These are phyloP conservation scores for Aphanomyces stellatus DNA, from an alignment of 352 stramenopile species.

Conservation along the genomic window DNA sequence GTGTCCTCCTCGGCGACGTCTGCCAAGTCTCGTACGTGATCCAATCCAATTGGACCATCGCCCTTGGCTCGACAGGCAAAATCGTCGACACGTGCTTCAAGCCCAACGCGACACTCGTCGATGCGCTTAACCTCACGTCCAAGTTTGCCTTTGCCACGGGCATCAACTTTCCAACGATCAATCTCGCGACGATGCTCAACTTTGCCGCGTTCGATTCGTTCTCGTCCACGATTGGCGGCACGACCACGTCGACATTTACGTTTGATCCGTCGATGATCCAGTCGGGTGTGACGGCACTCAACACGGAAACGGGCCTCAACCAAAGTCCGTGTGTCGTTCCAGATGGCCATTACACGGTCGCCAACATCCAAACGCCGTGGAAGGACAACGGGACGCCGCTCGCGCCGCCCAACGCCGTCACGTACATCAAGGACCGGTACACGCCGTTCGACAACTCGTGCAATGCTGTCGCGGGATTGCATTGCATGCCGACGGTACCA, in stretches of 20 bases:
- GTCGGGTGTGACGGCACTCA: conserved; percentile 23
- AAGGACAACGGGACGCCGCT: neutral
- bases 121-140: conserved; percentile 43
- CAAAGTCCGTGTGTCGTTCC: neutral
- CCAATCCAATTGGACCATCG: conserved; percentile 41
- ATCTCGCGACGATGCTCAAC: conserved; percentile 32
- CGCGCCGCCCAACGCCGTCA: no score
- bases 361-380: conserved; percentile 35
- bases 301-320: conserved; percentile 20
- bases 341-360: conserved; percentile 25
- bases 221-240: neutral
- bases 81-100: conserved; percentile 51
- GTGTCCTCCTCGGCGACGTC: conserved; percentile 47
- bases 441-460: neutral
- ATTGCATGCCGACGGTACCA: neutral
- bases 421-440: neutral
- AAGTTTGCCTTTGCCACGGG: conserved; percentile 50
- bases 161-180: conserved; percentile 37
- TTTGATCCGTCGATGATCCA: conserved; percentile 21
- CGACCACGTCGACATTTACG: conserved; percentile 22
- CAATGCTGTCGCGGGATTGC: neutral
- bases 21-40: conserved; percentile 48
- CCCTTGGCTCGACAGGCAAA: conserved; percentile 39
- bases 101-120: conserved; percentile 49
- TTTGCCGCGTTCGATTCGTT: conserved; percentile 41